Conservation (phyloP, 176 grass and related monocot genomes). For the Secale cereale region DNA sequence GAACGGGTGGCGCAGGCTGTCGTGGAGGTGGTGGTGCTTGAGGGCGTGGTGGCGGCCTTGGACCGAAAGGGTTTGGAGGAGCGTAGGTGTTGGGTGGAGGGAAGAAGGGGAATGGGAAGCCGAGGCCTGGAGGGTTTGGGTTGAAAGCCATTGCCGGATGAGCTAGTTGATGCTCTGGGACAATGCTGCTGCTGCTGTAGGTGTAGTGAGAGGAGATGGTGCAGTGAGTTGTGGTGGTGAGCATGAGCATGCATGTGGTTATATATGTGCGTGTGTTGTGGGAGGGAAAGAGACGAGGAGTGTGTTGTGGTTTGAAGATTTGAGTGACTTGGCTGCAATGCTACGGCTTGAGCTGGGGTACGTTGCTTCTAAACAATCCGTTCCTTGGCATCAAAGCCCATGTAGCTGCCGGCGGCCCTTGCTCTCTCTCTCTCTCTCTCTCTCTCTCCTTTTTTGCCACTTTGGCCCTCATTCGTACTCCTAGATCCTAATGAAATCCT, state of each 20-base stretch:
- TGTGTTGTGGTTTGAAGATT: conserved; percentile 25
- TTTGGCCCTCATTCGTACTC: background rate
- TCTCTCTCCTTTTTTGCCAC: background rate
- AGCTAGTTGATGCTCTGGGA: background rate
- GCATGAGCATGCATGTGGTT: conserved; percentile 29
- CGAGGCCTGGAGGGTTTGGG: conserved; percentile 29
- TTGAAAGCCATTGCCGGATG: conserved; percentile 38
- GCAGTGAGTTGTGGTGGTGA: conserved; percentile 33
- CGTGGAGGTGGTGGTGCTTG: conserved; percentile 7
- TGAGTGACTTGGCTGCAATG: conserved; percentile 76
- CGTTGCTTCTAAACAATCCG: conserved; percentile 59
- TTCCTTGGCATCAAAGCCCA: conserved; percentile 49
- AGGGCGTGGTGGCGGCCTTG: conserved; percentile 7
- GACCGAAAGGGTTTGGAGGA: background rate
- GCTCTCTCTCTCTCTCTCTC: too few species aligned
- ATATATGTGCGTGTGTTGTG: conserved; percentile 17
- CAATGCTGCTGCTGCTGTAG: conserved; percentile 16
- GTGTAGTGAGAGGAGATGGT: conserved; percentile 5
- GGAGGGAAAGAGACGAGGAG: conserved; percentile 18
- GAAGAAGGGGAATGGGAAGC: conserved; percentile 40
- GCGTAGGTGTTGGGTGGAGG: conserved; percentile 42
- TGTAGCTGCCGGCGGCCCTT: conserved; percentile 10
- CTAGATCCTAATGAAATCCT: conserved; percentile 15
- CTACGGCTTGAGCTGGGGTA: conserved; percentile 49
- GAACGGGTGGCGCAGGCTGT: conserved; percentile 9